Conservation (phyloP, 192 early-diverging fungal species). For the Ambispora gerdemannii region DNA sequence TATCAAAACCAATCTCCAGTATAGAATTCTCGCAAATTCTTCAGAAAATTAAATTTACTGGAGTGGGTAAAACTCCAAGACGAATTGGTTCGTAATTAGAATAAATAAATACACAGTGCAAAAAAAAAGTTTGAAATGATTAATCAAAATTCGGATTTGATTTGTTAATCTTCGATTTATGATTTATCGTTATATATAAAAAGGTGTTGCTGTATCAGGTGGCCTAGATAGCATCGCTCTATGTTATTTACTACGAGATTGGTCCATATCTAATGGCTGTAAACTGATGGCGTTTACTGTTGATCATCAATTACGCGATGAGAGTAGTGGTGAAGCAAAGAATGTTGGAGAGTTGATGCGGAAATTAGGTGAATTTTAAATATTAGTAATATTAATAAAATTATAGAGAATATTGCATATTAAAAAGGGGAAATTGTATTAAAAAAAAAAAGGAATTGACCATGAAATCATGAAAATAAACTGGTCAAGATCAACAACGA, state of each 20-base stretch:
- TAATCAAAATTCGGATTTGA: no score
- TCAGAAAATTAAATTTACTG: no score
- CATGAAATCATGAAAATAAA: constrained; percentile 1
- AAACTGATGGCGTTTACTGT: constrained; percentile 45
- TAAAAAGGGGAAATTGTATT: background rate
- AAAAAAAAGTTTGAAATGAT: no score
- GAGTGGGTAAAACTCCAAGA: no score
- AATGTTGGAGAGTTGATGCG: constrained; percentile 34
- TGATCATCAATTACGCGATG: constrained; percentile 43
- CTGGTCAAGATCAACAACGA: background rate
- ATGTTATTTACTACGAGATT: constrained; percentile 31
- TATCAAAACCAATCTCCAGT: no score
- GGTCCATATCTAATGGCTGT: background rate
- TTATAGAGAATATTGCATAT: no score
- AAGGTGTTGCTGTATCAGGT: constrained; percentile 41
- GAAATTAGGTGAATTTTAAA: constrained; percentile 33
- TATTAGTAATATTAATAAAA: background rate
- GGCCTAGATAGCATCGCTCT: constrained; percentile 43
- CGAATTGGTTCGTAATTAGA: no score
- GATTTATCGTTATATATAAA: no score
- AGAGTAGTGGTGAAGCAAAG: constrained; percentile 40
- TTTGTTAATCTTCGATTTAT: no score
- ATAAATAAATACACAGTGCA: no score
- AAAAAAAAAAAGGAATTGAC: constrained; percentile 7
- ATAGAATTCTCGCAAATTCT: no score